A percentile compares a stretch with the other conserved stretches of the same genome.
phyloP scores from a whole-genome alignment of 495 filamentous ascomycete genomes.

The Parmelia sp. region DNA sequence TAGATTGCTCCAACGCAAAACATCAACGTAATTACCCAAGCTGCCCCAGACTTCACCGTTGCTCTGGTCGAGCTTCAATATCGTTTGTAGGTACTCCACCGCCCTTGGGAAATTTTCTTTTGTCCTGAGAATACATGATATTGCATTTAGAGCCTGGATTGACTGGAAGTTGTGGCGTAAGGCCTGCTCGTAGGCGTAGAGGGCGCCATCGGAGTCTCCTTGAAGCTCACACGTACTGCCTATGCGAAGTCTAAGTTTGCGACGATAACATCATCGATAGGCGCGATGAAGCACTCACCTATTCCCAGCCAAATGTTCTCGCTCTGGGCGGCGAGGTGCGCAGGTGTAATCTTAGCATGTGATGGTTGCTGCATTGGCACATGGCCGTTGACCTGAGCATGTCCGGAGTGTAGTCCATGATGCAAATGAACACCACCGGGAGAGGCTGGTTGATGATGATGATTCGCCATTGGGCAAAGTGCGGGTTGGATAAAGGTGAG shows the following conservation, averaged over 20 bases:
- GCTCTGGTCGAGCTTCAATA: slow-evolving; percentile 77
- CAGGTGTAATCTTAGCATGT: slow-evolving; percentile 46
- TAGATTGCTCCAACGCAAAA: slow-evolving; percentile 6
- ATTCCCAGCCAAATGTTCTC: slow-evolving; percentile 92
- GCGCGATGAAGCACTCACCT: slow-evolving; percentile 48
- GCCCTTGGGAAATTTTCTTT: slow-evolving; percentile 92
- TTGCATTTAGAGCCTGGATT: slow-evolving; percentile 87
- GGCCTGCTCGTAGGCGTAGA: slow-evolving; percentile 81
- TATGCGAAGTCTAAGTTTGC: slow-evolving; percentile 34
- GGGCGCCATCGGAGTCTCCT: slow-evolving; percentile 81
- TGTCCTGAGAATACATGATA: slow-evolving; percentile 81
- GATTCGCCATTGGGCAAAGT: slow-evolving; percentile 17
- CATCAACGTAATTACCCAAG: slow-evolving; percentile 53
- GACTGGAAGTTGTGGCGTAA: slow-evolving; percentile 83
- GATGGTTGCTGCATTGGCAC: slow-evolving; percentile 50
- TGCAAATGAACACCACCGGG: slow-evolving; percentile 44
- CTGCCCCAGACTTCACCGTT: slow-evolving; percentile 98
- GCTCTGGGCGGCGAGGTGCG: slow-evolving; percentile 61
- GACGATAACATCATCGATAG: slow-evolving; percentile 5
- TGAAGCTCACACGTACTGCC: slow-evolving; percentile 82
- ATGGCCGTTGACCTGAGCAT: slow-evolving; percentile 48
- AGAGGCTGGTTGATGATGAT: slow-evolving; percentile 49
- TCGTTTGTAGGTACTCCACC: slow-evolving; percentile 85
- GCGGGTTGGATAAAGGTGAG: too few relatives aligned
- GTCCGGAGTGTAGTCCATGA: slow-evolving; percentile 45